A percentile compares a stretch with the other conserved stretches of the same genome.
These are phyloP conservation scores for Capsicum pubescens DNA, from an alignment of 257 asterid species.

Conservation along the genomic window DNA sequence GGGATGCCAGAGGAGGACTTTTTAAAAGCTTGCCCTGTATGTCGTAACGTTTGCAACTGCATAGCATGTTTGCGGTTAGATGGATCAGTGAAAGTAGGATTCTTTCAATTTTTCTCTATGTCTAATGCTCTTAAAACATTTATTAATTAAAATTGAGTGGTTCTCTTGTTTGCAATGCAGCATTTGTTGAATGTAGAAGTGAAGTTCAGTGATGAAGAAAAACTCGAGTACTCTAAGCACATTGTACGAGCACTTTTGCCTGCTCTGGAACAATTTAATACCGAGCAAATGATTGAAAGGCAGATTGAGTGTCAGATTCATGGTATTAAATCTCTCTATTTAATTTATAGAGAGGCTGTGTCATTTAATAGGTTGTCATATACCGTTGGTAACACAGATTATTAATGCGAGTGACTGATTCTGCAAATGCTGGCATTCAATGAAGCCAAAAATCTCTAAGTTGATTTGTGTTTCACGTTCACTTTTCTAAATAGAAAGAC, in stretches of 20 bases:
- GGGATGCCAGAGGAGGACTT: conserved; percentile 65
- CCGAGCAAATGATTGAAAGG: conserved; percentile 68
- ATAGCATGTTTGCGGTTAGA: conserved; percentile 78
- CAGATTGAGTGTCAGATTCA: conserved; percentile 66
- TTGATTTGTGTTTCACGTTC: background rate
- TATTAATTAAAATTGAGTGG: background rate
- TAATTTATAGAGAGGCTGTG: background rate
- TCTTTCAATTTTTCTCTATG: conserved; percentile 3
- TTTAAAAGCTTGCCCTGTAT: conserved; percentile 79
- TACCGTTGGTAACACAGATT: background rate
- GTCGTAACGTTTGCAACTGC: conserved; percentile 82
- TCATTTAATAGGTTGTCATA: too few species aligned
- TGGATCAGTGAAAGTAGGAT: conserved; percentile 55
- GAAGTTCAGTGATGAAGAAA: conserved; percentile 45
- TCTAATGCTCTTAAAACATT: conserved; percentile 24
- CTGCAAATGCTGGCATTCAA: background rate
- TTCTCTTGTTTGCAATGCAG: conserved; percentile 38
- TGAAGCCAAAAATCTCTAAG: background rate
- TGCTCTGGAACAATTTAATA: conserved; percentile 57
- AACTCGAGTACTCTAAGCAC: conserved; percentile 56
- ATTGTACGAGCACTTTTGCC: conserved; percentile 72
- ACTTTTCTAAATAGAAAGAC: background rate
- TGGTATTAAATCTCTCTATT: conserved; percentile 47
- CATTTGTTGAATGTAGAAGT: conserved; percentile 48
- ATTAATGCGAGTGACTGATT: background rate